Evolutionary conservation across 192 early-diverging fungal species (phyloP).

Genomic region (Dispira simplex): DNA sequence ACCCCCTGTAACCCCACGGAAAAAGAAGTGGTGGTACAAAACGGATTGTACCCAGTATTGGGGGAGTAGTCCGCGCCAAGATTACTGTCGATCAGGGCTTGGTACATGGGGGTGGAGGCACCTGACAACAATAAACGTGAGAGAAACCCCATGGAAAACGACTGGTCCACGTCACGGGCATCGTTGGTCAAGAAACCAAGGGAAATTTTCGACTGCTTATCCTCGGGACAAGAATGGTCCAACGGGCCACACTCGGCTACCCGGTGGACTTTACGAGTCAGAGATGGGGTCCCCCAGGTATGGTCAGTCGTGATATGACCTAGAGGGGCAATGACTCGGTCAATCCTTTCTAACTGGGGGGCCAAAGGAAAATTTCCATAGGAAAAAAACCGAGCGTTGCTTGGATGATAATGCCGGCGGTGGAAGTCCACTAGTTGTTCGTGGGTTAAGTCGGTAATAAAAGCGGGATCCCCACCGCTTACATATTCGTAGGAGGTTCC

Average conservation of each 20-base stretch:
- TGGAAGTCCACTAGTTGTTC: constrained; percentile 73
- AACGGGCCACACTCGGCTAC: constrained; percentile 27
- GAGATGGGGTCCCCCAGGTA: constrained; percentile 17
- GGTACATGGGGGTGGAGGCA: constrained; percentile 82
- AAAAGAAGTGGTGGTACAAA: constrained; percentile 35
- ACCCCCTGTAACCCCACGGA: constrained; percentile 87
- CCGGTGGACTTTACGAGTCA: constrained; percentile 16
- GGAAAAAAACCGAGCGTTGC: constrained; percentile 81
- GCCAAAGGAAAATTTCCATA: constrained; percentile 75
- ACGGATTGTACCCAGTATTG: constrained; percentile 79
- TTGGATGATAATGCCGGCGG: constrained; percentile 74
- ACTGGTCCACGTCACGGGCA: constrained; percentile 60
- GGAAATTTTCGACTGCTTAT: constrained; percentile 68
- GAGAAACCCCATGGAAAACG: constrained; percentile 68
- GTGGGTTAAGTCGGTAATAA: constrained; percentile 80
- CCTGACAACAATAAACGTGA: constrained; percentile 71
- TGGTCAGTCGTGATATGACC: constrained; percentile 17
- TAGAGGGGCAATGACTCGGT: constrained; percentile 40
- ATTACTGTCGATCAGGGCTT: constrained; percentile 80
- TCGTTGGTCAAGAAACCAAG: constrained; percentile 61
- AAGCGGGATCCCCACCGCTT: constrained; percentile 81
- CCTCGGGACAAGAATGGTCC: constrained; percentile 28
- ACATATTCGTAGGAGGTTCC: constrained; percentile 64
- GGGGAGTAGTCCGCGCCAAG: constrained; percentile 80
- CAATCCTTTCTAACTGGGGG: constrained; percentile 54